These are phyloP conservation scores for Silybum marianum DNA, from an alignment of 129 eudicot species.

Conservation along the genomic window DNA sequence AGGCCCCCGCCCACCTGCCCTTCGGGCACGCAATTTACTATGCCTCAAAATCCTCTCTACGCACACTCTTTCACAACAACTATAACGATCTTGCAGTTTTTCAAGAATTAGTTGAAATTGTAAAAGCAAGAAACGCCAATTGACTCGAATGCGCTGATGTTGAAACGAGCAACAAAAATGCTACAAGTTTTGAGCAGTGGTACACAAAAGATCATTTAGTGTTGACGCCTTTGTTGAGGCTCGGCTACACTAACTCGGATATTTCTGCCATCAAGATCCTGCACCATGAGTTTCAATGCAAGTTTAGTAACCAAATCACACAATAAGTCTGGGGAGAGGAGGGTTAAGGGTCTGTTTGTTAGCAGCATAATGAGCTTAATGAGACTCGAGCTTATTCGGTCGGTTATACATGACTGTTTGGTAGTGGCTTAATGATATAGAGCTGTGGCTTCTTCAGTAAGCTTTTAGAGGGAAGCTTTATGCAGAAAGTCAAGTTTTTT, in stretches of 20 bases:
- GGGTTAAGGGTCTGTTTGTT: too few species aligned
- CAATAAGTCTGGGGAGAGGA: too few species aligned
- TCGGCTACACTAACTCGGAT: constrained; percentile 77
- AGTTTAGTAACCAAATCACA: not conserved
- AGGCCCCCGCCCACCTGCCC: not conserved
- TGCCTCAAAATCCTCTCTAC: not conserved
- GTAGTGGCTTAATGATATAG: too few species aligned
- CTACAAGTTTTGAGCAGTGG: not conserved
- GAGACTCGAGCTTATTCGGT: too few species aligned
- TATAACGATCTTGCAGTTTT: not conserved
- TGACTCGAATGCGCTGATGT: not conserved
- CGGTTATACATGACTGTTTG: too few species aligned
- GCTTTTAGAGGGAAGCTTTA: too few species aligned
- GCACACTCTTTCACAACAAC: not conserved
- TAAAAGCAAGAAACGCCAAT: not conserved
- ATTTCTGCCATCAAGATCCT: constrained; percentile 82
- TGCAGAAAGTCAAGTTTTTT: too few species aligned
- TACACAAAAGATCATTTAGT: constrained; percentile 25
- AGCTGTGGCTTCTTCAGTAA: too few species aligned
- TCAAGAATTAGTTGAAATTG: not conserved
- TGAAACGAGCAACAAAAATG: not conserved
- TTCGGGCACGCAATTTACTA: not conserved
- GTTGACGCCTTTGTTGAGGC: constrained; percentile 48
- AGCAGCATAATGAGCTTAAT: too few species aligned
- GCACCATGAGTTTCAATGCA: constrained; percentile 4